phyloP scores from a whole-genome alignment of 495 filamentous ascomycete species.

The Neurospora pannonica region DNA sequence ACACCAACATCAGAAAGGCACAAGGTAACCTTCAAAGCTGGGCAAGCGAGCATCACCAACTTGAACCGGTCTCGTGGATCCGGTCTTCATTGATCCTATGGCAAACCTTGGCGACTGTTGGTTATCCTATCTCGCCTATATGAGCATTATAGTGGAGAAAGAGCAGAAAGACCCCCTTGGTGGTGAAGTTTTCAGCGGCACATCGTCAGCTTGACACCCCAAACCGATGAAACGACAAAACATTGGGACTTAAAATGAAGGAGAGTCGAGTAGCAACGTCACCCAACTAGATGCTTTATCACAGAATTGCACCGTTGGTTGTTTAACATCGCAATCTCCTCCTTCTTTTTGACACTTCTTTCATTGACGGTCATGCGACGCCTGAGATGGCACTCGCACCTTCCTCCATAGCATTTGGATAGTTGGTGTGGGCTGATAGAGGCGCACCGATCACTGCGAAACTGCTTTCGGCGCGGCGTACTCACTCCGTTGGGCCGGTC shows the following conservation, averaged over 20 bases:
- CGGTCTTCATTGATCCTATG: too few species aligned
- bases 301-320: not conserved
- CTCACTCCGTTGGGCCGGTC: not conserved
- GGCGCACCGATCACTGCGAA: fast-evolving
- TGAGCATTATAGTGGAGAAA: too few species aligned
- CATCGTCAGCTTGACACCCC: too few species aligned
- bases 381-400: not conserved
- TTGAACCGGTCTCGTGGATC: not conserved
- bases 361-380: not conserved
- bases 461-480: not conserved
- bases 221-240: too few species aligned
- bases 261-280: too few species aligned
- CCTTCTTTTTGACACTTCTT: not conserved
- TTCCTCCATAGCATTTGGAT: not conserved
- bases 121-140: too few species aligned
- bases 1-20: not conserved
- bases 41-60: not conserved
- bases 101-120: too few species aligned
- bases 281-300: not conserved
- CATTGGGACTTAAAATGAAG: too few species aligned
- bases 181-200: not conserved
- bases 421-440: not conserved
- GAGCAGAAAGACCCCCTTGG: not conserved
- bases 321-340: not conserved
- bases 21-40: not conserved